A percentile compares a stretch with the other conserved stretches of the same genome.
phyloP scores from a whole-genome alignment of 208 protist species.

The Balamuthia mandrillaris region DNA sequence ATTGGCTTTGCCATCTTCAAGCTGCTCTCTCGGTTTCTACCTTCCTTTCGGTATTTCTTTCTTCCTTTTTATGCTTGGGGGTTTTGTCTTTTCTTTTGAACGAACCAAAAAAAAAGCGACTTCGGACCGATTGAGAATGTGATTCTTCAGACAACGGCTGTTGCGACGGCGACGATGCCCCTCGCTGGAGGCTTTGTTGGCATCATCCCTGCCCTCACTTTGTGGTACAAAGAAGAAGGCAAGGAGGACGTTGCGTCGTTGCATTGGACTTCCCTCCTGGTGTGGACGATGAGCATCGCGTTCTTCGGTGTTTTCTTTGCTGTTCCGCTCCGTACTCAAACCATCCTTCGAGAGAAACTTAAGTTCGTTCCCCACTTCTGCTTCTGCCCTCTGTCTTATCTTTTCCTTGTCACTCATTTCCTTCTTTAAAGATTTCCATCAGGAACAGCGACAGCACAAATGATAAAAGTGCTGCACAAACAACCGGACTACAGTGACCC shows the following conservation, averaged over 20 bases:
- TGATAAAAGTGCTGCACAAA: slow-evolving; percentile 47
- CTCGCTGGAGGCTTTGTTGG: slow-evolving; percentile 64
- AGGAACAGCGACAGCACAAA: slow-evolving; percentile 58
- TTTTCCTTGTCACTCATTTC: not conserved
- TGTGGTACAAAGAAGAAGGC: not conserved
- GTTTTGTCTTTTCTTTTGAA: too few relatives aligned
- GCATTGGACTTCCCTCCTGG: slow-evolving; percentile 34
- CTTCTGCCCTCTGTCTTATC: not conserved
- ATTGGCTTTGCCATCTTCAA: slow-evolving; percentile 61
- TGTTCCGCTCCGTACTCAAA: slow-evolving; percentile 57
- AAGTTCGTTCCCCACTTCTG: slow-evolving; percentile 5
- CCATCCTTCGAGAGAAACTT: slow-evolving; percentile 50
- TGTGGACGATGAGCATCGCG: slow-evolving; percentile 45
- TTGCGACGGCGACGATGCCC: slow-evolving; percentile 66
- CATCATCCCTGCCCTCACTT: slow-evolving; percentile 49
- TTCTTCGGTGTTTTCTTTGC: slow-evolving; percentile 70
- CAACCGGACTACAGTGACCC: not conserved
- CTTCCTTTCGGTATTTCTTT: not conserved
- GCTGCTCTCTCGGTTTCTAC: not conserved
- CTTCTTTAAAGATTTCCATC: slow-evolving; percentile 1
- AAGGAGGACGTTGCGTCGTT: too few relatives aligned
- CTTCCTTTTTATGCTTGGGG: too few relatives aligned
- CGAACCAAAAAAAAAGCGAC: not conserved
- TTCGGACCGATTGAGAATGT: slow-evolving; percentile 3
- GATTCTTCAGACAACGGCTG: slow-evolving; percentile 53